Percentiles rank a stretch among this genome's conserved stretches.
Evolutionary conservation across 768 basidiomycete genomes (phyloP).

Genomic region (Hypsizygus marmoreus): DNA sequence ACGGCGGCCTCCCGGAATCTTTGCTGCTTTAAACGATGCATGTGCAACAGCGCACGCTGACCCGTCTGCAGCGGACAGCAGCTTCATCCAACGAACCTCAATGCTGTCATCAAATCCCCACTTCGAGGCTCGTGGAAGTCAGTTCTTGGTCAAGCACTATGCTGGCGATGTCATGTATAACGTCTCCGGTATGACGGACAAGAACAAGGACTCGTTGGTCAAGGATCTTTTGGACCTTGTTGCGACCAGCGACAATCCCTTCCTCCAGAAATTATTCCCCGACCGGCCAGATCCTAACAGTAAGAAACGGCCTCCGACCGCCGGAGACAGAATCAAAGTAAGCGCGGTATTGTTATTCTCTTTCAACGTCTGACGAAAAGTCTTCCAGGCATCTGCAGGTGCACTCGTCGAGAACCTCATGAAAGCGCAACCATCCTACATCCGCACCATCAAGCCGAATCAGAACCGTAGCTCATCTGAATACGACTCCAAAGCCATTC

Average conservation of each 20-base stretch:
- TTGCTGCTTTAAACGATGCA: constrained; percentile 98
- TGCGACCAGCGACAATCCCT: constrained; percentile 75
- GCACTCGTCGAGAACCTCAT: constrained; percentile 97
- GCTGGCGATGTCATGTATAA: constrained; percentile 99
- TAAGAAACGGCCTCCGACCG: constrained; percentile 98
- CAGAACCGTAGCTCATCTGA: constrained; percentile 91
- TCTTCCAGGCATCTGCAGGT: constrained; percentile 79
- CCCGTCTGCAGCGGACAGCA: constrained; percentile 92
- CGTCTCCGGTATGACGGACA: constrained; percentile 97
- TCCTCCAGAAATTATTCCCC: constrained; percentile 87
- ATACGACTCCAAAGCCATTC: constrained; percentile 91
- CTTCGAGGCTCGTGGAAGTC: constrained; percentile 91
- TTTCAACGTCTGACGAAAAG: background rate
- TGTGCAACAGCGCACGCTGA: constrained; percentile 98
- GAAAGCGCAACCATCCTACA: constrained; percentile 97
- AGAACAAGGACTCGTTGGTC: constrained; percentile 97
- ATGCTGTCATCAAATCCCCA: constrained; percentile 83
- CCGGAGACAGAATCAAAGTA: constrained; percentile 97
- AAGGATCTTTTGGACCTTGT: constrained; percentile 94
- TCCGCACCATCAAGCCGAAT: constrained; percentile 99
- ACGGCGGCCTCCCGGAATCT: constrained; percentile 93
- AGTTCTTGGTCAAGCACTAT: constrained; percentile 96
- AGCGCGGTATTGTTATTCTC: constrained; percentile 9
- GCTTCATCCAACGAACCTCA: constrained; percentile 90
- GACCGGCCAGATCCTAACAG: constrained; percentile 94